Percentiles rank a stretch among this genome's conserved stretches.
Evolutionary conservation across 2,329 filamentous ascomycete genomes (phyloP).

Genomic region (Botrytis fragariae): DNA sequence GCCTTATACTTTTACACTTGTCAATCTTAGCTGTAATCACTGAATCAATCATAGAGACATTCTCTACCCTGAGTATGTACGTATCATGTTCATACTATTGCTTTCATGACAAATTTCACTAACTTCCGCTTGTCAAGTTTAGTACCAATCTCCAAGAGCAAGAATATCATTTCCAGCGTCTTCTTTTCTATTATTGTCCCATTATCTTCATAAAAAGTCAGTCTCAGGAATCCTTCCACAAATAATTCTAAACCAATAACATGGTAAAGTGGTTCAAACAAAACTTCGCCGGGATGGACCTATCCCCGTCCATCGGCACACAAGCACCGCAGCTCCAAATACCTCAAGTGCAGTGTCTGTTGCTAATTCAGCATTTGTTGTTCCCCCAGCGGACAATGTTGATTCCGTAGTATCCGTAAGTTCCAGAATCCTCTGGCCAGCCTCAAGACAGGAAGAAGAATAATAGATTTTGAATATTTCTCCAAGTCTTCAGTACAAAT

Average conservation of each 20-base stretch:
- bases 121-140: neutral
- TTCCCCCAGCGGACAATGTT: accelerated
- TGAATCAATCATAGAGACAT: neutral
- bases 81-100: neutral
- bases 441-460: neutral
- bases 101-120: neutral
- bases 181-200: neutral
- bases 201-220: neutral
- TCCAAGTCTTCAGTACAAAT: neutral
- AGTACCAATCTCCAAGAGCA: neutral
- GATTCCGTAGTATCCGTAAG: neutral
- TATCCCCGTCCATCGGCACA: neutral
- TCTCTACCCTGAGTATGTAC: neutral
- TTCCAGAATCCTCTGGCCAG: neutral
- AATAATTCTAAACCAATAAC: neutral
- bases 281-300: neutral
- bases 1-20: neutral
- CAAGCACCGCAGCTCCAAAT: neutral
- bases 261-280: neutral
- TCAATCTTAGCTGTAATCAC: neutral
- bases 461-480: too few species aligned
- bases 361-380: accelerated
- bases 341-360: neutral
- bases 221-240: neutral
- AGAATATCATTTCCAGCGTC: neutral